Evolutionary conservation across 139 green algal species (phyloP).

Genomic region (Parachlorella kessleri): DNA sequence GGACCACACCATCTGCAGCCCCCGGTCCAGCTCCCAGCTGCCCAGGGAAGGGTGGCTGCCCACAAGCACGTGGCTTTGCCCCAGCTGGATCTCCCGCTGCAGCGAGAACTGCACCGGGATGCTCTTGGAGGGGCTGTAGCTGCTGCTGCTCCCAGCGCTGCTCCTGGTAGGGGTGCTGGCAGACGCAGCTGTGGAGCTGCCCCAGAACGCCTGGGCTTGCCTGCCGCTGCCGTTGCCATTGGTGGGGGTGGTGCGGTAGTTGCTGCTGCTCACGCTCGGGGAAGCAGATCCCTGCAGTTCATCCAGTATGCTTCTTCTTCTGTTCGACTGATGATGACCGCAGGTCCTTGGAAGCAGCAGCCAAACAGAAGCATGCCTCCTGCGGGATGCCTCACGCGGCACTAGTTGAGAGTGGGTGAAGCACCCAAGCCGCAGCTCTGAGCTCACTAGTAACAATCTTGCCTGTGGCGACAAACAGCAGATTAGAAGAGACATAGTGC

Average conservation of each 20-base stretch:
- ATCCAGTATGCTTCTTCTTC: too few relatives aligned
- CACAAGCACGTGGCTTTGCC: conserved; percentile 40
- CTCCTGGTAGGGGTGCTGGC: too few relatives aligned
- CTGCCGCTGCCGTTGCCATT: neutral
- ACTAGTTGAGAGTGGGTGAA: too few relatives aligned
- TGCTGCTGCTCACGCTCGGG: neutral
- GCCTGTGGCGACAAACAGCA: neutral
- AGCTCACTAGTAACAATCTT: neutral
- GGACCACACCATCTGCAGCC: conserved; percentile 54
- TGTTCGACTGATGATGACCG: too few relatives aligned
- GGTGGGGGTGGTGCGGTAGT: too few relatives aligned
- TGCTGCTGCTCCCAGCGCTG: too few relatives aligned
- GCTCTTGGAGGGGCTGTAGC: neutral
- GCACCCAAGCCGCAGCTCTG: too few relatives aligned
- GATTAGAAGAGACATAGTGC: neutral
- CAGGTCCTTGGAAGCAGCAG: too few relatives aligned
- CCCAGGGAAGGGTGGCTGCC: conserved; percentile 41
- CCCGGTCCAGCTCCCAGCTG: conserved; percentile 51
- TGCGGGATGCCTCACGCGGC: too few relatives aligned
- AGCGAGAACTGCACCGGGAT: neutral
- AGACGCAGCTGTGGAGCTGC: neutral
- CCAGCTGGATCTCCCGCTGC: conserved; percentile 35
- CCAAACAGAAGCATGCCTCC: too few relatives aligned
- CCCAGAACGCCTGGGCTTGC: neutral
- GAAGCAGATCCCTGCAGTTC: neutral